Evolutionary conservation across 2,329 filamentous ascomycete genomes (phyloP).

Genomic region (Pseudocercospora eumusae): DNA sequence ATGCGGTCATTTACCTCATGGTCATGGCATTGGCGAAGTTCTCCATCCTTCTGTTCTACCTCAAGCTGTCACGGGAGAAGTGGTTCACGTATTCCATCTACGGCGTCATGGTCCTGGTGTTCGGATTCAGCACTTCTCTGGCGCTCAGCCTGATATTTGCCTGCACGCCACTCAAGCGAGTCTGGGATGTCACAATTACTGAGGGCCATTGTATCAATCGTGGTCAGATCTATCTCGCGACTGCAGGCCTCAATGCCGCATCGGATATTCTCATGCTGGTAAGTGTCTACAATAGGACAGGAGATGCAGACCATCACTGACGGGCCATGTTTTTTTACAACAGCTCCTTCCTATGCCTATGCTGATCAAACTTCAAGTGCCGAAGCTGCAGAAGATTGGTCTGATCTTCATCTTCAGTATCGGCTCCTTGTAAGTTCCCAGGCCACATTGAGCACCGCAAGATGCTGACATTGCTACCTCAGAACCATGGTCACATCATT

Average conservation of each 20-base stretch:
- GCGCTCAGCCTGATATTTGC: conserved; percentile 20
- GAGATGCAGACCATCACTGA: neutral
- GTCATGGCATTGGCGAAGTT: conserved; percentile 22
- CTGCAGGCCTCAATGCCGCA: conserved; percentile 20
- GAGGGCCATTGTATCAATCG: conserved; percentile 17
- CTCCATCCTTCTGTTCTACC: conserved; percentile 21
- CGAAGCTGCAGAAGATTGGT: conserved; percentile 18
- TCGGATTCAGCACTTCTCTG: conserved; percentile 17
- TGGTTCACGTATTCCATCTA: conserved; percentile 20
- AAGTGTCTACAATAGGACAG: neutral
- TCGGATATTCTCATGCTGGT: conserved; percentile 20
- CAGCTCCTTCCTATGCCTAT: conserved; percentile 13
- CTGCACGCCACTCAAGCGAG: conserved; percentile 17
- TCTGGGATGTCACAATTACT: conserved; percentile 19
- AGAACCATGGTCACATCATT: conserved; percentile 20
- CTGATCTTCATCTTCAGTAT: conserved; percentile 19
- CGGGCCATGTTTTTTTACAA: neutral
- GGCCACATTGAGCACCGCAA: neutral
- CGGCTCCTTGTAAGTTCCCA: conserved; percentile 11
- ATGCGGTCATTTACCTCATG: conserved; percentile 16
- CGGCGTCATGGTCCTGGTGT: conserved; percentile 12
- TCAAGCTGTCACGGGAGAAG: conserved; percentile 16
- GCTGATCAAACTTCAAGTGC: conserved; percentile 14
- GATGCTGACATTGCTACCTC: neutral
- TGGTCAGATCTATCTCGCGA: conserved; percentile 17